Evolutionary conservation across 306 rosid species (phyloP).

Genomic region (Hylodesmum podocarpum): DNA sequence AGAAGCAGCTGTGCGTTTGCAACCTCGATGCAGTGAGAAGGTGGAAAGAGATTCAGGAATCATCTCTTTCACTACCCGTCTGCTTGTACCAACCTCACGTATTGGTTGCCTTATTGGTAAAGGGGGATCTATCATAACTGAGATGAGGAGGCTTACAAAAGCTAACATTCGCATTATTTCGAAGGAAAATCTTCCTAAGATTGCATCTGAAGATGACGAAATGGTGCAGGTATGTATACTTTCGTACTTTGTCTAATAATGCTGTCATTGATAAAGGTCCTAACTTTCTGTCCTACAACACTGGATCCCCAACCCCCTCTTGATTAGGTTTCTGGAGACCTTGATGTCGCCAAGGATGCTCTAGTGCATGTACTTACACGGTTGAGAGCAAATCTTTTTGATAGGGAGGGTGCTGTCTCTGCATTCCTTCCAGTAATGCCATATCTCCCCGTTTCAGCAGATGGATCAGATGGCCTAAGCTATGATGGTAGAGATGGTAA

Average conservation of each 20-base stretch:
- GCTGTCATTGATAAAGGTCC: neutral
- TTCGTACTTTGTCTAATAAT: neutral
- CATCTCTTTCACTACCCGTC: conserved; percentile 86
- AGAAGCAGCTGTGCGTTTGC: conserved; percentile 95
- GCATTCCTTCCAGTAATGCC: conserved; percentile 84
- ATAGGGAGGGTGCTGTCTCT: conserved; percentile 87
- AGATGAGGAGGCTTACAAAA: conserved; percentile 90
- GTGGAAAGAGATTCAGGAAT: conserved; percentile 97
- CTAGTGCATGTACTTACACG: conserved; percentile 90
- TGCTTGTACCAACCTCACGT: conserved; percentile 85
- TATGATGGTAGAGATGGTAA: conserved; percentile 82
- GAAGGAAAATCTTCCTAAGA: conserved; percentile 86
- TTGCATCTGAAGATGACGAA: conserved; percentile 95
- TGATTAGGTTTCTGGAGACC: conserved; percentile 85
- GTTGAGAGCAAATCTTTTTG: conserved; percentile 87
- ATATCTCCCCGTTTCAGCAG: conserved; percentile 77
- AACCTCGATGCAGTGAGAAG: conserved; percentile 93
- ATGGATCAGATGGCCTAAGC: conserved; percentile 62
- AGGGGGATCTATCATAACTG: conserved; percentile 94
- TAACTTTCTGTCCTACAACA: conserved; percentile 16
- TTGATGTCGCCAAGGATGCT: conserved; percentile 95
- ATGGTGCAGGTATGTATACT: conserved; percentile 83
- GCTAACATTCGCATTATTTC: conserved; percentile 90
- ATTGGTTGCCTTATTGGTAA: conserved; percentile 99
- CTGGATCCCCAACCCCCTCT: neutral